Conservation (phyloP, 352 stramenopile species). For the Pythium folliculosum region DNA sequence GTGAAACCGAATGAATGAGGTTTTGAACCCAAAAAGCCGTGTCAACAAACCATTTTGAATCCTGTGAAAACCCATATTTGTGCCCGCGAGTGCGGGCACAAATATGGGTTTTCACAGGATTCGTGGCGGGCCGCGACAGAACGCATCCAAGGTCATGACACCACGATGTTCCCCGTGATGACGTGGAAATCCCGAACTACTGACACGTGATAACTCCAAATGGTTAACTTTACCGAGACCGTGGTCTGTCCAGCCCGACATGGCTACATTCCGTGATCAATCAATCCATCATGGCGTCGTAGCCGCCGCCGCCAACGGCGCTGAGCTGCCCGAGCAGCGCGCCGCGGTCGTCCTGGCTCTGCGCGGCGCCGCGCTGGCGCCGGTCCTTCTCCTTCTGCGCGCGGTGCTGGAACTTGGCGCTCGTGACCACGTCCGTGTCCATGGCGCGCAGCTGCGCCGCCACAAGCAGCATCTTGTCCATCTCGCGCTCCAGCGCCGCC, state of each 20-base stretch:
- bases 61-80: background rate
- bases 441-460: slow-evolving; percentile 70
- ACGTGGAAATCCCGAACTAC: background rate
- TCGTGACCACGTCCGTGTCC: slow-evolving; percentile 83
- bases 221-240: slow-evolving; percentile 20
- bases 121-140: too few relatives aligned
- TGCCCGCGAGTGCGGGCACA: too few relatives aligned
- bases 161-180: background rate
- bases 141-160: background rate
- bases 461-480: slow-evolving; percentile 73
- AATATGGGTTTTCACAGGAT: background rate
- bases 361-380: slow-evolving; percentile 32
- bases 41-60: background rate
- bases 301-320: slow-evolving; percentile 39
- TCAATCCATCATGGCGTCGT: slow-evolving; percentile 37
- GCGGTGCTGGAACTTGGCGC: slow-evolving; percentile 74
- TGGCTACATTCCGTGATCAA: slow-evolving; percentile 2
- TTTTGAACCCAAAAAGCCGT: background rate
- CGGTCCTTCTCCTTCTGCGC: slow-evolving; percentile 80
- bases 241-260: slow-evolving; percentile 4
- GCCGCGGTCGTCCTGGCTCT: slow-evolving; percentile 20
- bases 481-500: slow-evolving; percentile 59
- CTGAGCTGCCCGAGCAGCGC: slow-evolving; percentile 17
- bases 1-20: background rate
- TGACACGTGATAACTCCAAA: background rate